These are phyloP conservation scores for Candida montana DNA, from an alignment of 805 yeast species.

Conservation along the genomic window DNA sequence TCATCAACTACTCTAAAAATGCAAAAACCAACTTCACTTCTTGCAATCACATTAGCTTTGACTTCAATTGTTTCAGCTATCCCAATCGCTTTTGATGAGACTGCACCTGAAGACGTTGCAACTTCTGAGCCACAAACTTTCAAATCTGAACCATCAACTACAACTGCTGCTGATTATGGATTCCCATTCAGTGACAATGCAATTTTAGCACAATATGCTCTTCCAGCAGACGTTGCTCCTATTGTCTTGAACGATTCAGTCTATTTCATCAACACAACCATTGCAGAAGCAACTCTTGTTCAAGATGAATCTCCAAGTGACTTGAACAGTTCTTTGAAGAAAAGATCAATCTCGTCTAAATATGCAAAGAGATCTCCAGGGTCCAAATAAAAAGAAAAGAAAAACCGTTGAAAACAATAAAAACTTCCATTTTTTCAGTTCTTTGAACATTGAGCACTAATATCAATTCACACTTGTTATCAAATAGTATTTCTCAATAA, in stretches of 20 bases:
- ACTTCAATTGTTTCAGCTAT: not conserved
- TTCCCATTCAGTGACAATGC: constrained; percentile 9
- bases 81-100: not conserved
- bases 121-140: not conserved
- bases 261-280: constrained; percentile 10
- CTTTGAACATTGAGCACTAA: too few species aligned
- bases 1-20: not conserved
- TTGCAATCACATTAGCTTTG: not conserved
- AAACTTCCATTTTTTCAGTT: too few species aligned
- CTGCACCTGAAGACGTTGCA: not conserved
- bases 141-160: not conserved
- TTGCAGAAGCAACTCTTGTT: constrained; percentile 1
- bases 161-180: not conserved
- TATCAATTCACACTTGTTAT: too few species aligned
- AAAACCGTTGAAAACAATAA: too few species aligned
- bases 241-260: constrained; percentile 7
- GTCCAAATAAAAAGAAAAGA: too few species aligned
- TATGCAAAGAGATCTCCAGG: too few species aligned
- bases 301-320: not conserved
- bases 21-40: not conserved
- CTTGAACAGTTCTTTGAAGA: not conserved
- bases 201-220: not conserved
- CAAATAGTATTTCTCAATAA: too few species aligned
- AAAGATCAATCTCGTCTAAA: not conserved
- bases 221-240: constrained; percentile 7